Conservation (phyloP, 805 yeast genomes). For the Komagataella pseudopastoris region DNA sequence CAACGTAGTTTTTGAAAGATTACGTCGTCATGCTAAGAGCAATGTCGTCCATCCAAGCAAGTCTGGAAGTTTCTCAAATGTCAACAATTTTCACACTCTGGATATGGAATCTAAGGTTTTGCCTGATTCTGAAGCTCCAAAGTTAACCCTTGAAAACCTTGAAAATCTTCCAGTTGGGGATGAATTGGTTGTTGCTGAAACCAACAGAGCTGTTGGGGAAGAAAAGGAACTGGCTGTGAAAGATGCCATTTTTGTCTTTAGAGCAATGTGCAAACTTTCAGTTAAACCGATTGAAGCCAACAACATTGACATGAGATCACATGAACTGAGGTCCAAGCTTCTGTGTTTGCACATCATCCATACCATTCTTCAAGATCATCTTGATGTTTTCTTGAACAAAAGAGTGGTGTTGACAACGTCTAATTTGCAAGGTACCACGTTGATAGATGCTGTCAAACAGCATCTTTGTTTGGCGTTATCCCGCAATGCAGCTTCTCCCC, state of each 20-base stretch:
- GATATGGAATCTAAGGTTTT: background rate
- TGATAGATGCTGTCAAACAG: slow-evolving; percentile 73
- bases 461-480: slow-evolving; percentile 73
- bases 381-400: slow-evolving; percentile 60
- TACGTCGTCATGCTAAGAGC: slow-evolving; percentile 9
- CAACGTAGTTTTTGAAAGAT: slow-evolving; percentile 70
- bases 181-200: slow-evolving; percentile 36
- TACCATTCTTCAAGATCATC: slow-evolving; percentile 72
- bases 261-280: slow-evolving; percentile 91
- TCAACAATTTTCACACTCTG: background rate
- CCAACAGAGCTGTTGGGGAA: slow-evolving; percentile 27
- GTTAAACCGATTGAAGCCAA: slow-evolving; percentile 72
- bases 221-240: slow-evolving; percentile 64
- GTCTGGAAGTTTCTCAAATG: background rate
- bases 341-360: slow-evolving; percentile 81
- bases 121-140: slow-evolving; percentile 1
- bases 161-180: slow-evolving; percentile 44
- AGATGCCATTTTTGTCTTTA: slow-evolving; percentile 84
- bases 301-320: slow-evolving; percentile 75
- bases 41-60: background rate
- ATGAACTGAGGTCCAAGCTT: slow-evolving; percentile 82
- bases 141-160: slow-evolving; percentile 45
- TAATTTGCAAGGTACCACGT: slow-evolving; percentile 37
- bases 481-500: slow-evolving; percentile 83
- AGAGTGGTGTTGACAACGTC: slow-evolving; percentile 38